phyloP scores from a whole-genome alignment of 164 flowering plant species.

The Tetrastigma voinierianum region DNA sequence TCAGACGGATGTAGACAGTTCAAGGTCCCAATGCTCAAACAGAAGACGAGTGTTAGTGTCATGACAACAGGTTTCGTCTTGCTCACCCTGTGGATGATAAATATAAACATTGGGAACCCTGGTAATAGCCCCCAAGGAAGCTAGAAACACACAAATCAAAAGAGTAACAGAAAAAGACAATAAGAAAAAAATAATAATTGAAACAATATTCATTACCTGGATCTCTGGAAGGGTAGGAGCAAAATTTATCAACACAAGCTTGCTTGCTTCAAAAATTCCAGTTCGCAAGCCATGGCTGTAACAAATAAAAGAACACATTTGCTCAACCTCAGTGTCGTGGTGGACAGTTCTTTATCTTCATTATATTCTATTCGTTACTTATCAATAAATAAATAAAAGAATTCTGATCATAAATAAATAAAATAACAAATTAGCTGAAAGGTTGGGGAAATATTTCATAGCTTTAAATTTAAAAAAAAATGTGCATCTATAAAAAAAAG shows the following conservation, averaged over 20 bases:
- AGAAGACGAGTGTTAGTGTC: no score
- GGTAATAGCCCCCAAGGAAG: no score
- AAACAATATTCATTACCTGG: slow-evolving; percentile 51
- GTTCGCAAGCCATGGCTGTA: slow-evolving; percentile 96
- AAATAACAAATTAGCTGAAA: slow-evolving; percentile 10
- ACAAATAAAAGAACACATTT: slow-evolving; percentile 13
- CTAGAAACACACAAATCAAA: background rate
- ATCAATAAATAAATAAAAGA: slow-evolving; percentile 9
- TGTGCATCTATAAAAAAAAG: slow-evolving; percentile 4
- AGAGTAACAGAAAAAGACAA: background rate
- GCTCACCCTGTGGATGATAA: no score
- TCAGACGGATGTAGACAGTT: no score
- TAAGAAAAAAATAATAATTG: background rate
- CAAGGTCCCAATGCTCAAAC: no score
- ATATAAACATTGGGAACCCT: no score
- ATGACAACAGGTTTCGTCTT: no score
- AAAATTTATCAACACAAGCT: slow-evolving; percentile 69
- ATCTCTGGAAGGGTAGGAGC: slow-evolving; percentile 89
- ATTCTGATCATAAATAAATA: slow-evolving; percentile 1
- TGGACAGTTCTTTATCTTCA: no score
- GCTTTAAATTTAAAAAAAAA: background rate
- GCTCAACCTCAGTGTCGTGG: background rate
- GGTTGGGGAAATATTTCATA: background rate
- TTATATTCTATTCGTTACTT: no score
- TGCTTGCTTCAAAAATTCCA: slow-evolving; percentile 95